phyloP scores from a whole-genome alignment of 768 basidiomycete genomes.

The Nevesoporus exiguus region DNA sequence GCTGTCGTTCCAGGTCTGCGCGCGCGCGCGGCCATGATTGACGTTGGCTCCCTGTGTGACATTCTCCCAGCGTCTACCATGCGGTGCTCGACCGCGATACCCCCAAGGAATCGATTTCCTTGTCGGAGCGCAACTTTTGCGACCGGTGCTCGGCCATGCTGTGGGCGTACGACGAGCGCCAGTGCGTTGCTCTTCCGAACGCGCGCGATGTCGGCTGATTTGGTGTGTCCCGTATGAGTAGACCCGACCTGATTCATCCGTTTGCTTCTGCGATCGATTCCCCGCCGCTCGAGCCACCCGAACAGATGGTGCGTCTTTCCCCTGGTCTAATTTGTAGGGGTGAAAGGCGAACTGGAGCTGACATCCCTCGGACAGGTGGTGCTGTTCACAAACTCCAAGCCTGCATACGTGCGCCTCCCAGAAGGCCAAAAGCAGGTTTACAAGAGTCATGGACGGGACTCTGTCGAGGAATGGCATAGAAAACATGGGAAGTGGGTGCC shows the following conservation, averaged over 20 bases:
- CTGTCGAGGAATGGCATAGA: slow-evolving; percentile 62
- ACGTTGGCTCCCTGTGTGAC: background rate
- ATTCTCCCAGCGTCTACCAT: slow-evolving; percentile 18
- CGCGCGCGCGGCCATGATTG: too few species aligned
- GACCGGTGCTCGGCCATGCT: slow-evolving; percentile 62
- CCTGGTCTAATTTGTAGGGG: background rate
- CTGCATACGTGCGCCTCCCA: slow-evolving; percentile 59
- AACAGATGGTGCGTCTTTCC: slow-evolving; percentile 42
- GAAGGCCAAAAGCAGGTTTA: slow-evolving; percentile 52
- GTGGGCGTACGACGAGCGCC: slow-evolving; percentile 56
- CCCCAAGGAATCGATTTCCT: slow-evolving; percentile 40
- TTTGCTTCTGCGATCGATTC: slow-evolving; percentile 66
- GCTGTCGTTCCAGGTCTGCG: background rate
- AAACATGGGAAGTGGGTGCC: slow-evolving; percentile 41
- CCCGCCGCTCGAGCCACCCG: slow-evolving; percentile 50
- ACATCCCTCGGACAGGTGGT: slow-evolving; percentile 36
- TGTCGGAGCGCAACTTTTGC: slow-evolving; percentile 63
- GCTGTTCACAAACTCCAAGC: slow-evolving; percentile 48
- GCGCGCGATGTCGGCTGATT: too few species aligned
- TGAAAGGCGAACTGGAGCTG: background rate
- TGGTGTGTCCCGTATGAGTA: slow-evolving; percentile 16
- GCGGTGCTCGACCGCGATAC: slow-evolving; percentile 48
- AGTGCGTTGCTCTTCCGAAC: slow-evolving; percentile 36
- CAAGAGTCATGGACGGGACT: slow-evolving; percentile 40
- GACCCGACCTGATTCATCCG: slow-evolving; percentile 64